Evolutionary conservation across 495 filamentous ascomycete species (phyloP), one percentile per base, ranked within the genome.

Genomic region (Podospora pseudopauciseta): DNA sequence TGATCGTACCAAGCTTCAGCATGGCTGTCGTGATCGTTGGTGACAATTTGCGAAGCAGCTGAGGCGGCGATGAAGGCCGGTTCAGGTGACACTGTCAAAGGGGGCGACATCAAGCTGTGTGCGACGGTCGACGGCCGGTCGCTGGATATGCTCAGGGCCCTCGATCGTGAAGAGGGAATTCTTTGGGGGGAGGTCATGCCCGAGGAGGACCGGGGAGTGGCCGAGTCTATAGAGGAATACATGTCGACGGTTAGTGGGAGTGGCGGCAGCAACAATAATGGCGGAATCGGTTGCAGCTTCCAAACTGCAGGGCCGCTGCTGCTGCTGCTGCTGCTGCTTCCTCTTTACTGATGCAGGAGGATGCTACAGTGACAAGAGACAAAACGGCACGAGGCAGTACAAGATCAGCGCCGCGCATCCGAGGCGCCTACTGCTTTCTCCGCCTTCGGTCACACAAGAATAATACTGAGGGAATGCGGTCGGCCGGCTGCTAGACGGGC

Each of bases 11-110:
- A 84, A 64, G 84, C 79, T 58, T 89, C 86, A 65, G 87, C 81
- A 72, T 90, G 89, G 69, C 85, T 88, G 69, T 92, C 91, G 79
- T 94, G 91, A 73, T 96, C 90, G 73, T 91, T 90, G 68, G 90
- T 94, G 73, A 97, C 89, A 65, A 97, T 95, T 71, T 97, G 92
- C 23, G 91, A 92, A 32, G 94, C 96, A 61, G 94, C 93, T 32
- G 92, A 90, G 6, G 90, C 83, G 55, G 95, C 93, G 74, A 99
- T 94, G 78, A 95, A 99, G 20, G 86, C 92, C 28, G 96, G 89
- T 68, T 91, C 82, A 2, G 96, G 95, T 54, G 87, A 87, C 55
- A 93, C 86, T n/a, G 85, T 80, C 60, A 84, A 70, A 54, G 88
- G 86, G 75, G 90, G 82, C 76, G 89, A 82, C 81, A 88, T 81